These are phyloP conservation scores for Pythium aphanidermatum DNA, from an alignment of 352 stramenopile genomes.

Conservation along the genomic window DNA sequence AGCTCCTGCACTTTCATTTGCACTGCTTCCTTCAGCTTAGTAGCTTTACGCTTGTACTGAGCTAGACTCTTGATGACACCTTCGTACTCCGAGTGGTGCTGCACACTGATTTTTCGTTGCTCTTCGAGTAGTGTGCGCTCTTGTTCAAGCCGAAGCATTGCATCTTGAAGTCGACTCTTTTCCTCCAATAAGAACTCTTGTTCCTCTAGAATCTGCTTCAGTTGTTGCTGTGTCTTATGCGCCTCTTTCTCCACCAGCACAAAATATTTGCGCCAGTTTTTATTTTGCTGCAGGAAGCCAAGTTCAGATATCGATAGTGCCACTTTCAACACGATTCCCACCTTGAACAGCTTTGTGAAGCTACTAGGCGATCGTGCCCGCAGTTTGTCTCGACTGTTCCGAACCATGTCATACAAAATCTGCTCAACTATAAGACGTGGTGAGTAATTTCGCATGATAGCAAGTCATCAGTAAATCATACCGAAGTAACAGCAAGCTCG, in stretches of 20 bases:
- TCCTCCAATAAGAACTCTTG: constrained; percentile 28
- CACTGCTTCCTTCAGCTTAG: constrained; percentile 39
- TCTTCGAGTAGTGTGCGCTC: constrained; percentile 23
- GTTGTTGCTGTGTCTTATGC: constrained; percentile 24
- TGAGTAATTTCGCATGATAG: too few species aligned
- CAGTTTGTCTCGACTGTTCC: constrained; percentile 43
- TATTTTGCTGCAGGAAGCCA: constrained; percentile 43
- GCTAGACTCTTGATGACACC: constrained; percentile 30
- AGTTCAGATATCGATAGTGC: background rate
- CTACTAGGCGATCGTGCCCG: constrained; percentile 33
- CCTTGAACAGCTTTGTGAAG: constrained; percentile 62
- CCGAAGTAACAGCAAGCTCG: constrained; percentile 41
- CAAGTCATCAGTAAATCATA: constrained; percentile 15
- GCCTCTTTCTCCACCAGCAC: constrained; percentile 42
- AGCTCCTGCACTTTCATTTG: constrained; percentile 37
- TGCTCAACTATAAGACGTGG: constrained; percentile 41
- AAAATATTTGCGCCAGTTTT: constrained; percentile 72
- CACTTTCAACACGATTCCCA: constrained; percentile 8
- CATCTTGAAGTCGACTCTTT: constrained; percentile 18
- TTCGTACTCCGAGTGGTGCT: background rate
- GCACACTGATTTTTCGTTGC: background rate
- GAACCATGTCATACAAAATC: constrained; percentile 52
- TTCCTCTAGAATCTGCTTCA: constrained; percentile 26
- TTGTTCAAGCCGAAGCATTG: constrained; percentile 14
- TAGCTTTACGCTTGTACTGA: constrained; percentile 51